phyloP scores from a whole-genome alignment of 495 filamentous ascomycete genomes.

The Neurospora africana region DNA sequence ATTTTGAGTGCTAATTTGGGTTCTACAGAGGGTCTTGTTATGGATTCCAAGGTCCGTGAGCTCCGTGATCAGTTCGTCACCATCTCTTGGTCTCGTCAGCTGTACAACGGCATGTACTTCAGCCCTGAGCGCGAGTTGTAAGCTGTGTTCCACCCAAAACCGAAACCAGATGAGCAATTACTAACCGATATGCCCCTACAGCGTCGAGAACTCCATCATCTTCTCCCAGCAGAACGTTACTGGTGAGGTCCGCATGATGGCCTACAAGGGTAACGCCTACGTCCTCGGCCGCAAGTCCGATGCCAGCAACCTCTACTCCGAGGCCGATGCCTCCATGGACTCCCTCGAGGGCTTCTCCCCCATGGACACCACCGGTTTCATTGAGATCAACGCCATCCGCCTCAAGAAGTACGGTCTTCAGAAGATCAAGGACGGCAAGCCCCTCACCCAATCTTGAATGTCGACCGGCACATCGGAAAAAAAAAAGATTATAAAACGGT shows the following conservation, averaged over 20 bases:
- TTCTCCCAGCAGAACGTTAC: conserved; percentile 53
- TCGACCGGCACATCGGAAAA: background rate
- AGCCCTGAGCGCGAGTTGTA: conserved; percentile 54
- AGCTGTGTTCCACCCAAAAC: background rate
- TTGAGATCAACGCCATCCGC: conserved; percentile 71
- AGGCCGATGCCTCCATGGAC: conserved; percentile 78
- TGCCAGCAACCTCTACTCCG: conserved; percentile 79
- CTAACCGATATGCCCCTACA: conserved; percentile 20
- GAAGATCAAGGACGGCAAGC: conserved; percentile 52
- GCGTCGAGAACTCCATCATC: conserved; percentile 54
- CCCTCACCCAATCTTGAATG: conserved; percentile 24
- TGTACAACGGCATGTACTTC: conserved; percentile 82
- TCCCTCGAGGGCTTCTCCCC: conserved; percentile 72
- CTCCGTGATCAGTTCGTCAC: conserved; percentile 80
- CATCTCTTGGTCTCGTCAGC: conserved; percentile 58
- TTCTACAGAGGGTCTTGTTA: conserved; percentile 54
- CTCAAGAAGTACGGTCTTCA: conserved; percentile 78
- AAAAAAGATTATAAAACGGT: background rate
- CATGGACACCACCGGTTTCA: conserved; percentile 60
- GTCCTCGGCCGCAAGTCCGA: conserved; percentile 65
- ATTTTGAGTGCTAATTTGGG: background rate
- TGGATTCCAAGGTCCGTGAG: conserved; percentile 75
- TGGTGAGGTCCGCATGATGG: conserved; percentile 57
- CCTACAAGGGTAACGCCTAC: conserved; percentile 68
- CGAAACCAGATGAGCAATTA: conserved; percentile 67